Base-by-base conservation (phyloP, 2,329 filamentous ascomycete genomes). In the Alternaria brassicicola region DNA sequence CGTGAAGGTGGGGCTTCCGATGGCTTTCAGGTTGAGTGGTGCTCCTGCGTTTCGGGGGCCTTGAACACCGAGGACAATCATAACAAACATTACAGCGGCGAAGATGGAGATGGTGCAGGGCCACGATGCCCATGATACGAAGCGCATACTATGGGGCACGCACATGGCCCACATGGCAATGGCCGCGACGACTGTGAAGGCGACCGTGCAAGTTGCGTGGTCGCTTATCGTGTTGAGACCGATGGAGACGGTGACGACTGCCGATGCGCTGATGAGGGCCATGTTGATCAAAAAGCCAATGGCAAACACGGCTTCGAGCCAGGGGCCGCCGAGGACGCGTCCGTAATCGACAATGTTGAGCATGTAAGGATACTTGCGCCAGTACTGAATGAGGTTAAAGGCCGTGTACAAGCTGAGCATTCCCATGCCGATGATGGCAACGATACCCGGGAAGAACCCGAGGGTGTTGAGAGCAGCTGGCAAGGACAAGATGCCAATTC, bases 301-400 rank as follows among this genome's bases (percentile, higher is more conserved):
- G 8, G 66, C 69, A 23, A 73, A 68, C 30, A 73, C 61, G n/a
- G 51, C 61, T 51, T 73, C 70, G 26, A 68, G 50, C 63, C 63
- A 67, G 6, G 65, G 68, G 2, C 70, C 69, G 19, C 69, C 69
- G 5, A 73, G 61, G 12, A 68, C 67, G 36, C 69, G 66, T 26
- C 69, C 69, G 45, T 70, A 71, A 57, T 73, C 69, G 49, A 73
- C 69, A 41, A 71, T 67, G 49, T 73, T 71, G 36, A 68, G 64
- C 64, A 73, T 70, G 52, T 68, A 68, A 2, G 67, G 67, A 23
- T 71, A 71, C 51, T 68, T 70, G n/a, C 69, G 65, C 65, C 68
- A 73, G 57, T 70, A 71, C 35, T 71, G 68, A 12, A 73, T 52
- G n/a, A 71, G 64, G 26, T 70, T 71, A 55, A 71, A 73, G 12